Evolutionary conservation across 179 eudicot genomes (phyloP), one percentile per base, ranked within the genome.

Genomic region (Spinacia oleracea): DNA sequence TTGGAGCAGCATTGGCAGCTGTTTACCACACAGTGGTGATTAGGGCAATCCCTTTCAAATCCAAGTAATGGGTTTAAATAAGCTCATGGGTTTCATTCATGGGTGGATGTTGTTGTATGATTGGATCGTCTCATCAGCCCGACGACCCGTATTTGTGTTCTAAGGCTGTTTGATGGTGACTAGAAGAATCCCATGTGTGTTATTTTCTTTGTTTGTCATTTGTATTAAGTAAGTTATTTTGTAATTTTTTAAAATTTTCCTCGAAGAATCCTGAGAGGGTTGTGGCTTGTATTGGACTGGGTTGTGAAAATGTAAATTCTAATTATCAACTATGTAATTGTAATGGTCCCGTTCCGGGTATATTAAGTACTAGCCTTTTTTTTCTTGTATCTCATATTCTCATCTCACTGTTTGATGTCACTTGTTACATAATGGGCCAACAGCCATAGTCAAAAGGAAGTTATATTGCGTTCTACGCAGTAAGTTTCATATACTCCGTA

Each of bases 11-110:
- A 74, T 86, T 93, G 46, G 97, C 97, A 77, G 97, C 97, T 11
- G 42, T 89, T n/a, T 93, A 93, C 85, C 97, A 93, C 75, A 82
- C 78, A 66, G 82, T 93, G 50, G 88, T 93, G 76, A 91, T 93
- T 70, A 87, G 97, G 80, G 96, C 97, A 81, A 90, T 93, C 64
- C 97, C 97, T 51, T 93, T 93, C 91, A 93, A 91, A 88, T 84
- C 86, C 86, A 88, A 89, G 89, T 78, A 43, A 50, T 74, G 40
- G 78, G 31, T 20, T 43, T 18, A 14, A 14, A 43, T 48, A n/a
- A 31, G 35, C 1, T 55, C 29, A 51, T 72, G 70, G 29, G 45
- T 29, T 34, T 55, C 42, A 58, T 65, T n/a, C n/a, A n/a, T n/a
- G n/a, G 23, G 45, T 11, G 18, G 20, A 56, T 50, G 14, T 11